Conservation (phyloP, 768 basidiomycete species). For the Mycena rosella region DNA sequence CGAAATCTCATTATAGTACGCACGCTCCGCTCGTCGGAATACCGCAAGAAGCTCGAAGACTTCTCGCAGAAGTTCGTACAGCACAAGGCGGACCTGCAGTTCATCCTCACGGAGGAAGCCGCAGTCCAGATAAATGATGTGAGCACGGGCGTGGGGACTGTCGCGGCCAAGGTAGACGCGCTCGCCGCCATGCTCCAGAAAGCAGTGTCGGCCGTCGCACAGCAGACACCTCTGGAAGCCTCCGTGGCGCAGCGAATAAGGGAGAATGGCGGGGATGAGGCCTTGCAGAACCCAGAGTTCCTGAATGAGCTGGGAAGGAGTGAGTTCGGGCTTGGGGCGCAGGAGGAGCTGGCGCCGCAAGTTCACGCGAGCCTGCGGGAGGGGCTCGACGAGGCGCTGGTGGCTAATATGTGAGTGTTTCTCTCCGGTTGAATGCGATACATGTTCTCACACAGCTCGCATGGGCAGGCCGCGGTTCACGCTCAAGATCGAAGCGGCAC, state of each 20-base stretch:
- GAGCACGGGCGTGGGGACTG: not conserved
- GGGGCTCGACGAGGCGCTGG: constrained; percentile 33
- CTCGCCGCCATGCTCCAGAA: constrained; percentile 14
- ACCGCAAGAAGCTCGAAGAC: constrained; percentile 36
- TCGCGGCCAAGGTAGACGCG: constrained; percentile 29
- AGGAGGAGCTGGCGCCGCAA: constrained; percentile 16
- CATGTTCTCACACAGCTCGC: not conserved
- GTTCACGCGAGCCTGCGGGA: constrained; percentile 22
- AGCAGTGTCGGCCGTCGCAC: constrained; percentile 8
- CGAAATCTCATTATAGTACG: too few relatives aligned
- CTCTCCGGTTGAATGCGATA: not conserved
- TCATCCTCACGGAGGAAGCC: constrained; percentile 35
- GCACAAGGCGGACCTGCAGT: constrained; percentile 36
- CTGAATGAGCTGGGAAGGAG: constrained; percentile 24
- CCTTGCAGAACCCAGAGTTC: constrained; percentile 28
- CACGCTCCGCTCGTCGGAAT: constrained; percentile 34
- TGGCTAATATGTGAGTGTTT: constrained; percentile 33
- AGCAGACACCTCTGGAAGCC: constrained; percentile 26
- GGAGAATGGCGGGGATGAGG: constrained; percentile 21
- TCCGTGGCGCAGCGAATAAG: constrained; percentile 20
- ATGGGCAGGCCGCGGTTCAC: constrained; percentile 25
- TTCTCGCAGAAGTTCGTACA: constrained; percentile 31
- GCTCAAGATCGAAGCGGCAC: constrained; percentile 32
- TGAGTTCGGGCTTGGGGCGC: constrained; percentile 10
- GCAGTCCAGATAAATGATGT: constrained; percentile 32